Base-by-base conservation (phyloP, 768 basidiomycete genomes). In the Agrocybe chaxingu region DNA sequence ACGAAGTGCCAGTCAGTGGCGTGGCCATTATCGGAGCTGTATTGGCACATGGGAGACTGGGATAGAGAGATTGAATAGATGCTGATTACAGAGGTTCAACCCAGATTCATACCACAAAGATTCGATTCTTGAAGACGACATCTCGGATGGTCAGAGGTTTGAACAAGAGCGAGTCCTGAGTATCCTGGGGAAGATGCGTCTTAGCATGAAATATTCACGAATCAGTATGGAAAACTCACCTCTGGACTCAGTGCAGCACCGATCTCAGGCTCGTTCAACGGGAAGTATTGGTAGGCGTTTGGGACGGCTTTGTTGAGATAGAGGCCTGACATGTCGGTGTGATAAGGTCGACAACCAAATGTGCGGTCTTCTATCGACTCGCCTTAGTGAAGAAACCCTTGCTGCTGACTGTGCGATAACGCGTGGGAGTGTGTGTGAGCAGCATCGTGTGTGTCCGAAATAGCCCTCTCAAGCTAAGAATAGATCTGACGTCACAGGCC, bases 1-100 rank as follows among this genome's bases (percentile, higher is more conserved):
- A 90, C 87, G 3, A 92, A 66, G 63, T 93, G 92, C 83, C 85
- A 92, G 54, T 91, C 86, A 1, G 89, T 90, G 3, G 83, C 81
- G 58, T 87, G 82, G 0, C 90, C 90, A 45, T 84, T 69, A 40
- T 87, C 78, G 7, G 82, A 74, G 50, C 84, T 86, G 68, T 92
- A 93, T 66, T 86, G 84, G 64, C 90, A 92, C 89, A 92, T 91
- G 2, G 87, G 87, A 8, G 87, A 70, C 84, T 84, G 53, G 7
- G 42, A 29, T 19, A 37, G 32, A 34, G 24, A 29, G n/a, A 33
- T 42, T 32, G 29, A 45, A 10, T 16, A 42, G 5, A 39, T 45
- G 29, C 46, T 39, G 13, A 50, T 9, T 10, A 18, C 29, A 11
- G 24, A 37, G 41, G 42, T n/a, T 12, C 8, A 30, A 24, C 8